Base-by-base conservation (phyloP, 1,284 basidiomycete genomes). In the Moesziomyces antarcticus region DNA sequence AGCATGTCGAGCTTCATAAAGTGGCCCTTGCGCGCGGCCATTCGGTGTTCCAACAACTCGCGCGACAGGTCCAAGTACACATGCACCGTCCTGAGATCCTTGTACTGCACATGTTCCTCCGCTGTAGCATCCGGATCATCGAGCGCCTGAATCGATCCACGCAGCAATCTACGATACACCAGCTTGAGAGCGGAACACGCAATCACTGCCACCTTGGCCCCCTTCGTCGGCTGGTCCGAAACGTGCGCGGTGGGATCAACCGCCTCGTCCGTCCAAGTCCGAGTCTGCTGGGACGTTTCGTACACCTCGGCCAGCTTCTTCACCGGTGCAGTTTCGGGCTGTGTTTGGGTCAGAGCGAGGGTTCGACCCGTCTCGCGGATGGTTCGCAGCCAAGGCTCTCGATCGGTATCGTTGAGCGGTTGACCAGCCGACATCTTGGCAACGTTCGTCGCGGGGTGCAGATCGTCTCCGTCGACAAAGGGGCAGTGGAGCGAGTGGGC, bases 1-100 rank as follows among this genome's bases (percentile, higher is more conserved):
- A 98, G 87, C 94, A 97, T 96, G 22, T 84, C 82, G 24, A 89
- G 88, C 84, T 94, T 94, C 91, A 97, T 93, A 76, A 93, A 97
- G 85, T 98, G 95, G 0, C 90, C 90, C 70, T 89, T 85, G 30
- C 94, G 87, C 56, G 87, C 87, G 75, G 85, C 80, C 89, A 97
- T 93, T 43, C 94, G 86, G 50, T 90, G 87, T 74, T 88, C 77
- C 49, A 97, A 84, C 50, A 91, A 84, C 27, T 90, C 88, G 43
- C 86, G 85, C 21, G 87, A 84, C 3, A 93, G 93, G 50, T 91
- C 87, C 76, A 96, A 90, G 83, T 91, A 94, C 54, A 96, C 89
- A 80, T 97, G 95, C 80, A 88, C 90, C 8, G 92, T 92, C 10
- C 30, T 50, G 3, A 73, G 24, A 43, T 73, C 65, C 1, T 7